Evolutionary conservation across 1,139 yeast genomes (phyloP).

Genomic region (Lodderomyces theae): DNA sequence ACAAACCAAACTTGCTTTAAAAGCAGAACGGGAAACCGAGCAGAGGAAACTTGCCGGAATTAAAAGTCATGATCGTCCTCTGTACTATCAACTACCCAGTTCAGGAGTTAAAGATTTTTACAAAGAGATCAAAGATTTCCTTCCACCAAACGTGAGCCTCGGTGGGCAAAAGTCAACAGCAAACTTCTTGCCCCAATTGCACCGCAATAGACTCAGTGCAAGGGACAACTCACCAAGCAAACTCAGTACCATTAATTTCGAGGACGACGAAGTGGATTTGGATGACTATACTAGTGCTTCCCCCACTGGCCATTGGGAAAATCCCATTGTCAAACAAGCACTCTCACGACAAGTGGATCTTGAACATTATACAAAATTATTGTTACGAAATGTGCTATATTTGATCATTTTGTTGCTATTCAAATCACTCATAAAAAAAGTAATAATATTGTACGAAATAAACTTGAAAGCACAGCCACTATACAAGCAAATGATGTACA

Average conservation of each 20-base stretch:
- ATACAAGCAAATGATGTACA: slow-evolving; percentile 6
- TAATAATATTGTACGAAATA: slow-evolving; percentile 12
- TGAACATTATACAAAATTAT: slow-evolving; percentile 24
- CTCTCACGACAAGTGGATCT: slow-evolving; percentile 34
- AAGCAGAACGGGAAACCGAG: slow-evolving; percentile 6
- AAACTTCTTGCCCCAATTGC: background rate
- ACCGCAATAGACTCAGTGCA: background rate
- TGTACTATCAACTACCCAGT: slow-evolving; percentile 38
- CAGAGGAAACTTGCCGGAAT: slow-evolving; percentile 7
- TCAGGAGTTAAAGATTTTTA: slow-evolving; percentile 21
- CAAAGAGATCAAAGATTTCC: slow-evolving; percentile 29
- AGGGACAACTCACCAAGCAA: background rate
- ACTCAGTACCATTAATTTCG: background rate
- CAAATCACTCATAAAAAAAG: slow-evolving; percentile 16
- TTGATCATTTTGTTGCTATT: slow-evolving; percentile 19
- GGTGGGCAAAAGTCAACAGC: background rate
- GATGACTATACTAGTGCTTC: background rate
- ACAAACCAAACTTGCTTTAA: slow-evolving; percentile 14
- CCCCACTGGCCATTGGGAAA: slow-evolving; percentile 43
- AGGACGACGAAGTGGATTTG: background rate
- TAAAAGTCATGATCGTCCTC: slow-evolving; percentile 21
- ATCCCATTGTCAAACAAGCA: slow-evolving; percentile 39
- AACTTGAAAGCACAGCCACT: slow-evolving; percentile 10
- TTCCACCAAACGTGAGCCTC: slow-evolving; percentile 27
- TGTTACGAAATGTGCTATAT: slow-evolving; percentile 20